A percentile compares a stretch with the other conserved stretches of the same genome.
Evolutionary conservation across 2,329 filamentous ascomycete genomes (phyloP).

Genomic region (Fusarium nurragi): DNA sequence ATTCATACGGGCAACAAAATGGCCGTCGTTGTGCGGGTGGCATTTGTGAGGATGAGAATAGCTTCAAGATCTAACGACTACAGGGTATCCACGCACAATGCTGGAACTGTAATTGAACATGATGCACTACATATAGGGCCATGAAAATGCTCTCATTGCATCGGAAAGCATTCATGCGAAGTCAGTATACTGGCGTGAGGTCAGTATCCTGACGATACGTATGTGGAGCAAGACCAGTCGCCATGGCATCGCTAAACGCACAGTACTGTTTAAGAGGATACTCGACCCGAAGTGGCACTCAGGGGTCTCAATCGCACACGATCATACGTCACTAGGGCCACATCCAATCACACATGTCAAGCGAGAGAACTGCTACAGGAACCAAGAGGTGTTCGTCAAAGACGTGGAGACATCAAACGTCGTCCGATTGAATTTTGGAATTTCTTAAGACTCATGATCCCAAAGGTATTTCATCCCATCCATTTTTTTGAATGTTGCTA

Average conservation of each 20-base stretch:
- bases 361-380: background rate
- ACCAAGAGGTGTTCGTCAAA: constrained; percentile 15
- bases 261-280: background rate
- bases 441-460: constrained; percentile 46
- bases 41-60: too few relatives aligned
- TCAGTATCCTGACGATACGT: too few relatives aligned
- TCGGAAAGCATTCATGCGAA: background rate
- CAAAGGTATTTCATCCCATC: constrained; percentile 50
- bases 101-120: too few relatives aligned
- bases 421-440: constrained; percentile 46
- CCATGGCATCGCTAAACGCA: background rate
- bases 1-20: too few relatives aligned
- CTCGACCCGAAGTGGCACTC: background rate
- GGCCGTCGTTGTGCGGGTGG: too few relatives aligned
- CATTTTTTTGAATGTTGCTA: constrained; percentile 52
- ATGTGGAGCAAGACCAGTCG: background rate
- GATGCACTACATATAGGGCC: background rate
- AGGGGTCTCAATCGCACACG: background rate
- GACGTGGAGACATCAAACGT: constrained; percentile 37
- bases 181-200: background rate
- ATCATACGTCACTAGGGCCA: background rate
- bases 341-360: background rate
- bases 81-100: too few relatives aligned
- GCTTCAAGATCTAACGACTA: too few relatives aligned
- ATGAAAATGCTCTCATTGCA: background rate